These are phyloP conservation scores for Sclerotinia minor DNA, from an alignment of 2,329 filamentous ascomycete species.

Conservation along the genomic window DNA sequence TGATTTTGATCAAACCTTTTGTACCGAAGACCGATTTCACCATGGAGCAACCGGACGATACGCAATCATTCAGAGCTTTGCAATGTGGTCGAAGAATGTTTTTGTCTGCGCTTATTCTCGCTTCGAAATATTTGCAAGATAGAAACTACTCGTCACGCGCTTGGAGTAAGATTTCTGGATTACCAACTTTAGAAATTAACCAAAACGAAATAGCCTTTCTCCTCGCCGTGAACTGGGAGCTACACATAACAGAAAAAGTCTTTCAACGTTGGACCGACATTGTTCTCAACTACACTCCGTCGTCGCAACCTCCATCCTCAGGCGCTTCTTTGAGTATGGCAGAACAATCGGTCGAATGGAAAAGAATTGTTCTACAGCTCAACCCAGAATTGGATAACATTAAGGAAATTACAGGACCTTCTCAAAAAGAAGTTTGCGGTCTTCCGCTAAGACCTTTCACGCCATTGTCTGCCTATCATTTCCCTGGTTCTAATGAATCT, in stretches of 20 bases:
- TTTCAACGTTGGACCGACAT: slow-evolving; percentile 95
- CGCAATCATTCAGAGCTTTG: slow-evolving; percentile 72
- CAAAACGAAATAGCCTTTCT: slow-evolving; percentile 94
- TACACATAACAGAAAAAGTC: slow-evolving; percentile 85
- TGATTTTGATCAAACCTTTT: slow-evolving; percentile 89
- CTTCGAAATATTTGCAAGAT: slow-evolving; percentile 97
- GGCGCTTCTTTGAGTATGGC: slow-evolving; percentile 42
- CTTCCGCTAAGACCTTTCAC: slow-evolving; percentile 43
- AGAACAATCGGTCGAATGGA: slow-evolving; percentile 51
- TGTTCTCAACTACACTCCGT: slow-evolving; percentile 72
- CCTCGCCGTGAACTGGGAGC: slow-evolving; percentile 85
- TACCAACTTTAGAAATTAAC: slow-evolving; percentile 92
- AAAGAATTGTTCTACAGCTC: slow-evolving; percentile 57
- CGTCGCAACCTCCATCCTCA: slow-evolving; percentile 55
- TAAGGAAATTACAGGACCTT: slow-evolving; percentile 47
- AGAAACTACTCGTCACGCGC: slow-evolving; percentile 96
- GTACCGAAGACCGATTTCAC: slow-evolving; percentile 83
- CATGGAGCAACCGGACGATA: slow-evolving; percentile 77
- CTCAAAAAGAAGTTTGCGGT: slow-evolving; percentile 31
- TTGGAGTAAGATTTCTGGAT: slow-evolving; percentile 99
- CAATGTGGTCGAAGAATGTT: slow-evolving; percentile 99
- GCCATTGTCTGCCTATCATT: slow-evolving; percentile 45
- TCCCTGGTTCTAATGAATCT: slow-evolving; percentile 45
- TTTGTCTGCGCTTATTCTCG: slow-evolving; percentile 87
- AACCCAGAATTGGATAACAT: slow-evolving; percentile 60